phyloP scores from a whole-genome alignment of 805 yeast species.

The Ogataea nonfermentans region DNA sequence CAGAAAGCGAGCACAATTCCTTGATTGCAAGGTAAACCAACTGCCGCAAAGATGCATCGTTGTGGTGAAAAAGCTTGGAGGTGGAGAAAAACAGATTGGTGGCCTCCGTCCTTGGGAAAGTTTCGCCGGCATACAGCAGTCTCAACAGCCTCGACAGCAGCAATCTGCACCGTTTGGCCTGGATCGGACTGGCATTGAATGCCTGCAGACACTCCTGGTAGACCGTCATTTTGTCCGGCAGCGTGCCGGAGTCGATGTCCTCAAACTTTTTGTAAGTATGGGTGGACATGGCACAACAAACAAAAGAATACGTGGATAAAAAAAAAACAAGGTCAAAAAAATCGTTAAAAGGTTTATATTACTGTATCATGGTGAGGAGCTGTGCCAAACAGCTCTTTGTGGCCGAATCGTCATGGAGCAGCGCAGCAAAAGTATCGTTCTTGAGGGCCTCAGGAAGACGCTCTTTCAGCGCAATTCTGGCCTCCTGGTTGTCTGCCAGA shows the following conservation, averaged over 20 bases:
- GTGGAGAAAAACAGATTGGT: conserved; percentile 91
- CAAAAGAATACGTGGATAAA: conserved; percentile 11
- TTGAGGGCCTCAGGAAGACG: conserved; percentile 84
- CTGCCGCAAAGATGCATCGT: conserved; percentile 83
- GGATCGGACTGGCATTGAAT: conserved; percentile 88
- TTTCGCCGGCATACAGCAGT: conserved; percentile 80
- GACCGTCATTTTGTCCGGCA: conserved; percentile 95
- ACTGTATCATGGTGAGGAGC: conserved; percentile 49
- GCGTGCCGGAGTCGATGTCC: conserved; percentile 60
- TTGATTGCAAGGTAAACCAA: conserved; percentile 91
- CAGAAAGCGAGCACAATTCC: conserved; percentile 79
- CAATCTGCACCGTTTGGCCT: conserved; percentile 81
- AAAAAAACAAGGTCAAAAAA: conserved; percentile 8
- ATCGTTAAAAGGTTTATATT: conserved; percentile 1
- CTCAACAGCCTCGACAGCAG: conserved; percentile 81
- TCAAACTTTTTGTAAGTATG: conserved; percentile 81
- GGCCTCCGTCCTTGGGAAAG: conserved; percentile 84
- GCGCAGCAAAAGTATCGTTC: conserved; percentile 79
- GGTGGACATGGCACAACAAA: conserved; percentile 61
- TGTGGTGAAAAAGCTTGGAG: conserved; percentile 92
- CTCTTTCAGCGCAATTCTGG: conserved; percentile 79
- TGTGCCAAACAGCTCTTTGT: conserved; percentile 87
- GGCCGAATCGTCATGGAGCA: conserved; percentile 80
- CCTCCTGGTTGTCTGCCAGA: conserved; percentile 84
- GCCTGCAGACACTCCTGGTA: conserved; percentile 93